A percentile compares a stretch with the other conserved stretches of the same genome.
Evolutionary conservation across 768 basidiomycete species (phyloP).

Genomic region (Pisolithus microcarpus): DNA sequence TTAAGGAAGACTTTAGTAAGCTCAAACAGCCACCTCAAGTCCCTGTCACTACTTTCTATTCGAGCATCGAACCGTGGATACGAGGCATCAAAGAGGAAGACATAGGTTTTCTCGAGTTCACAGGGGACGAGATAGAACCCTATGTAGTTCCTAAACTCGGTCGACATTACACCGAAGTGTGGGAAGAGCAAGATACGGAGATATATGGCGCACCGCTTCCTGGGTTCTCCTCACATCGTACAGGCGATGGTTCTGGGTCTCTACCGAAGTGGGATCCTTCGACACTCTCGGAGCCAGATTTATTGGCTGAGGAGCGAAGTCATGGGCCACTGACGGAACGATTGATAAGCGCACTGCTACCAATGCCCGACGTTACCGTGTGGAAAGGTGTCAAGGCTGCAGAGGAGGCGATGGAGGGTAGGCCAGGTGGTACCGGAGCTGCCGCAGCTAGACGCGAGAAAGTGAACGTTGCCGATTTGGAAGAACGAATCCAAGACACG

Average conservation of each 20-base stretch:
- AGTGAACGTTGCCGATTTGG: conserved; percentile 73
- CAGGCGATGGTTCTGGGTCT: conserved; percentile 24
- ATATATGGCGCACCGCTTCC: conserved; percentile 38
- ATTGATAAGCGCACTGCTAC: conserved; percentile 65
- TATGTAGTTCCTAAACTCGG: conserved; percentile 83
- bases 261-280: conserved; percentile 78
- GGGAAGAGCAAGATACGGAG: conserved; percentile 85
- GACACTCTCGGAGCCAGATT: conserved; percentile 64
- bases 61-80: conserved; percentile 84
- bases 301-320: conserved; percentile 67
- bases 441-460: conserved; percentile 69
- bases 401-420: conserved; percentile 78
- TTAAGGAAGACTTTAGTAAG: conserved; percentile 85
- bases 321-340: conserved; percentile 87
- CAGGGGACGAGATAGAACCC: conserved; percentile 85
- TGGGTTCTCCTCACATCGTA: conserved; percentile 33
- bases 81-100: conserved; percentile 92
- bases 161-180: conserved; percentile 78
- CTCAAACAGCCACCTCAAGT: conserved; percentile 69
- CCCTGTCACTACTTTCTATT: conserved; percentile 72
- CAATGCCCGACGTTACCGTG: conserved; percentile 53
- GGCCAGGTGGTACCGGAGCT: conserved; percentile 72
- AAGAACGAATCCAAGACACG: conserved; percentile 66
- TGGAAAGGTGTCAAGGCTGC: conserved; percentile 80
- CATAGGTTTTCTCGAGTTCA: conserved; percentile 85